Evolutionary conservation across 495 filamentous ascomycete genomes (phyloP).

Genomic region (Clohesyomyces aquaticus): DNA sequence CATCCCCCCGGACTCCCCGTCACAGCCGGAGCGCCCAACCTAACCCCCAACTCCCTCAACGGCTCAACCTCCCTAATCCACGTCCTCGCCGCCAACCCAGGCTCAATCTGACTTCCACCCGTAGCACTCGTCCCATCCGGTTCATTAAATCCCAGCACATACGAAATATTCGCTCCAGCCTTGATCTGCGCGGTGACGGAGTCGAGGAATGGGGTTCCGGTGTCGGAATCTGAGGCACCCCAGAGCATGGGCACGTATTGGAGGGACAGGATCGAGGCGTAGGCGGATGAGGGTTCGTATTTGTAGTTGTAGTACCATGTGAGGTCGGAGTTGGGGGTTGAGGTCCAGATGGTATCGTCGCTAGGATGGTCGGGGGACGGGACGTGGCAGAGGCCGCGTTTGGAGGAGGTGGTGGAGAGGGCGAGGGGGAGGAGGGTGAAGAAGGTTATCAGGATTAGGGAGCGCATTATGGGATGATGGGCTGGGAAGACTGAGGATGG

Average conservation of each 20-base stretch:
- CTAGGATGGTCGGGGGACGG: constrained; percentile 52
- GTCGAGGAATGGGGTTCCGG: constrained; percentile 59
- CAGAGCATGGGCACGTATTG: constrained; percentile 84
- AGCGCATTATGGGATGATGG: constrained; percentile 1
- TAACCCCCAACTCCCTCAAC: constrained; percentile 53
- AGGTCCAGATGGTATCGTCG: constrained; percentile 66
- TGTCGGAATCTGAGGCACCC: constrained; percentile 55
- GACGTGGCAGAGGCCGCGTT: constrained; percentile 72
- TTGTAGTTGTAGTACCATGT: constrained; percentile 86
- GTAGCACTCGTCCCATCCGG: constrained; percentile 58
- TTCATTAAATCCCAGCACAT: constrained; percentile 76
- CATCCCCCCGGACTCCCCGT: constrained; percentile 54
- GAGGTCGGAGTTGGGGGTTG: constrained; percentile 54
- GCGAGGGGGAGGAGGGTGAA: constrained; percentile 32
- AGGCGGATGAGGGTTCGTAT: constrained; percentile 55
- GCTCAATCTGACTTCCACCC: constrained; percentile 64
- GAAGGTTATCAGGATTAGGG: not conserved
- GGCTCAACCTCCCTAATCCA: constrained; percentile 72
- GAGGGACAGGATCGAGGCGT: constrained; percentile 50
- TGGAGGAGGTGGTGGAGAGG: constrained; percentile 55
- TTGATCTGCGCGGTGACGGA: constrained; percentile 56
- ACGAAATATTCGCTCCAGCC: constrained; percentile 60
- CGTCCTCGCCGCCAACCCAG: constrained; percentile 60
- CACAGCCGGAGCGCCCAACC: constrained; percentile 46
- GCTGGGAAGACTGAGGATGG: not conserved